Evolutionary conservation across 1,139 yeast species (phyloP).

Genomic region (Hansenula lynferdii): DNA sequence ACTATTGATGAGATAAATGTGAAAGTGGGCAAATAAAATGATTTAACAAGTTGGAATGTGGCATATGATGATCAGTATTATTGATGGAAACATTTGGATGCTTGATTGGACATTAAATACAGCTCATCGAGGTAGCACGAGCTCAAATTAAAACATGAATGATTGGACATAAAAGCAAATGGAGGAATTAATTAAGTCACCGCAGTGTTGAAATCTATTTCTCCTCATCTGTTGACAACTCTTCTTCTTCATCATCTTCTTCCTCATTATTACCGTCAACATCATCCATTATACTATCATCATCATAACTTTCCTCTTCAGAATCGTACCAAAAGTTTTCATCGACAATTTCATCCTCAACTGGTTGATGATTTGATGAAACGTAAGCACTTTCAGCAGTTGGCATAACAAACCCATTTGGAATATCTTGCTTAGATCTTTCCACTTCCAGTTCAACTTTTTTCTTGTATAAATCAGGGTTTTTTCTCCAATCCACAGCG

Average conservation of each 20-base stretch:
- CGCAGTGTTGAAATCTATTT: too few species aligned
- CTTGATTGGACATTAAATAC: too few species aligned
- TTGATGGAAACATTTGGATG: too few species aligned
- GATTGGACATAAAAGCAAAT: neutral
- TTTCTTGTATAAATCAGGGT: slow-evolving; percentile 73
- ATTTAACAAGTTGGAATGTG: too few species aligned
- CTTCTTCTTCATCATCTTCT: slow-evolving; percentile 28
- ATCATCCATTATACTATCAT: slow-evolving; percentile 24
- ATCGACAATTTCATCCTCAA: slow-evolving; percentile 30
- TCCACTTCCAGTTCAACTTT: slow-evolving; percentile 82
- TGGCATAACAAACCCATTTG: slow-evolving; percentile 82
- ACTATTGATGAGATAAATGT: too few species aligned
- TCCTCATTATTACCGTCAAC: slow-evolving; percentile 22
- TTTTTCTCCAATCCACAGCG: slow-evolving; percentile 84
- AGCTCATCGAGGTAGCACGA: too few species aligned
- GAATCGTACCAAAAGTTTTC: slow-evolving; percentile 34
- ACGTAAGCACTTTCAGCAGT: slow-evolving; percentile 35
- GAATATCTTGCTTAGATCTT: slow-evolving; percentile 78
- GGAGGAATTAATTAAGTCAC: too few species aligned
- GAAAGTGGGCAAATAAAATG: too few species aligned
- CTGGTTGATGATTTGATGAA: slow-evolving; percentile 9
- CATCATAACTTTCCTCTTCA: slow-evolving; percentile 24
- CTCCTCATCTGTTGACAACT: slow-evolving; percentile 19
- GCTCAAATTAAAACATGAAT: too few species aligned
- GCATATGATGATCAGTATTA: too few species aligned